These are phyloP conservation scores for Wickerhamomyces mucosus DNA, from an alignment of 805 yeast species.

Conservation along the genomic window DNA sequence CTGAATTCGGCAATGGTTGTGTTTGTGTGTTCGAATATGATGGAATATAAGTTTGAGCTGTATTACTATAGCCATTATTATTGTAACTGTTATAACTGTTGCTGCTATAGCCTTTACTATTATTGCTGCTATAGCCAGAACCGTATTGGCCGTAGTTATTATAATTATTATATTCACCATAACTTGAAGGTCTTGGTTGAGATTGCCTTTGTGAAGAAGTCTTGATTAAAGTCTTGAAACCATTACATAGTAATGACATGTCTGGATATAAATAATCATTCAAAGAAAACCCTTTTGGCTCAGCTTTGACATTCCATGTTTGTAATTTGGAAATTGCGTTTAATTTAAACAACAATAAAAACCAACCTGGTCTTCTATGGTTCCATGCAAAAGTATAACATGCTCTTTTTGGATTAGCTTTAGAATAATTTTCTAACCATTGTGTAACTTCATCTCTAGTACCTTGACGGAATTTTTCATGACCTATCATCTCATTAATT, in stretches of 20 bases:
- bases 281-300: constrained; percentile 77
- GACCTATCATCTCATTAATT: constrained; percentile 73
- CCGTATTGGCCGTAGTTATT: no score
- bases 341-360: constrained; percentile 77
- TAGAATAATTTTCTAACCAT: constrained; percentile 82
- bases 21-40: not conserved
- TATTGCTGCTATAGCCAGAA: no score
- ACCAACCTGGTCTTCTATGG: constrained; percentile 91
- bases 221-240: constrained; percentile 66
- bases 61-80: not conserved
- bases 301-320: constrained; percentile 88
- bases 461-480: constrained; percentile 85
- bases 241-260: constrained; percentile 82
- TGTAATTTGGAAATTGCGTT: constrained; percentile 57
- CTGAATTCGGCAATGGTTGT: no score
- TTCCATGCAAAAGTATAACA: constrained; percentile 88
- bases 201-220: no score
- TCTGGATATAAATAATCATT: constrained; percentile 81
- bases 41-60: not conserved
- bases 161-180: no score
- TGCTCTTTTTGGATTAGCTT: constrained; percentile 83
- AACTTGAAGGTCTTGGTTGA: constrained; percentile 1
- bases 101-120: no score
- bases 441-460: constrained; percentile 69
- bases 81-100: not conserved